Evolutionary conservation across 2,329 filamentous ascomycete species (phyloP).

Genomic region (Dactylellina sp.): DNA sequence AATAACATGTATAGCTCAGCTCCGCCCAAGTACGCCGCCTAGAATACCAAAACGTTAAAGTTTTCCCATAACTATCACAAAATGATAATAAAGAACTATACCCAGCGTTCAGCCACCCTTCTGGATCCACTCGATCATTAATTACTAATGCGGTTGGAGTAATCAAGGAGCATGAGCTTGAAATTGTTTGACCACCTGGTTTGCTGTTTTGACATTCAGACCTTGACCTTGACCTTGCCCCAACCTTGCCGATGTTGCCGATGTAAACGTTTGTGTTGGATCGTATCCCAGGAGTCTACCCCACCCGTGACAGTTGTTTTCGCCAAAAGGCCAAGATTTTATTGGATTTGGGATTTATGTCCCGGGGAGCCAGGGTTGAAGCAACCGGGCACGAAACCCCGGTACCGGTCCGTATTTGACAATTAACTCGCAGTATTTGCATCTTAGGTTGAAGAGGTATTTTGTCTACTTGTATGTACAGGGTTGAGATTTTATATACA

Average conservation of each 20-base stretch:
- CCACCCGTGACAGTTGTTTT: not conserved
- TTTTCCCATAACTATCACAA: constrained; percentile 2
- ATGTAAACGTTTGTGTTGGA: not conserved
- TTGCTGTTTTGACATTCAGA: not conserved
- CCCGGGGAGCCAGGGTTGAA: constrained; percentile 1
- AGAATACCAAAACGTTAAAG: not conserved
- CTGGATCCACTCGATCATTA: too few species aligned
- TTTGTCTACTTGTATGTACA: constrained; percentile 32
- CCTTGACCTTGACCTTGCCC: not conserved
- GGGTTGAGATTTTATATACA: constrained; percentile 43
- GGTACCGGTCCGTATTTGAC: not conserved
- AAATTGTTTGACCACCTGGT: not conserved
- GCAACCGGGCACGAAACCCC: not conserved
- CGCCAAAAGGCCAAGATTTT: constrained; percentile 9
- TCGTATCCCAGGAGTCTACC: not conserved
- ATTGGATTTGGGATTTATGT: not conserved
- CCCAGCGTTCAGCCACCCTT: too few species aligned
- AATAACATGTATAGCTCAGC: too few species aligned
- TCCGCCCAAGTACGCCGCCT: too few species aligned
- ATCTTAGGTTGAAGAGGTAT: not conserved
- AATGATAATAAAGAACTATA: too few species aligned
- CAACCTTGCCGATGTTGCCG: not conserved
- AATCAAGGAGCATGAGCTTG: not conserved
- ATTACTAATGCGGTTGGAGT: not conserved
- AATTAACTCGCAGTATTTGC: not conserved